Evolutionary conservation across 2,329 filamentous ascomycete genomes (phyloP), one percentile per base, ranked within the genome.

Genomic region (Fusarium camptoceras): DNA sequence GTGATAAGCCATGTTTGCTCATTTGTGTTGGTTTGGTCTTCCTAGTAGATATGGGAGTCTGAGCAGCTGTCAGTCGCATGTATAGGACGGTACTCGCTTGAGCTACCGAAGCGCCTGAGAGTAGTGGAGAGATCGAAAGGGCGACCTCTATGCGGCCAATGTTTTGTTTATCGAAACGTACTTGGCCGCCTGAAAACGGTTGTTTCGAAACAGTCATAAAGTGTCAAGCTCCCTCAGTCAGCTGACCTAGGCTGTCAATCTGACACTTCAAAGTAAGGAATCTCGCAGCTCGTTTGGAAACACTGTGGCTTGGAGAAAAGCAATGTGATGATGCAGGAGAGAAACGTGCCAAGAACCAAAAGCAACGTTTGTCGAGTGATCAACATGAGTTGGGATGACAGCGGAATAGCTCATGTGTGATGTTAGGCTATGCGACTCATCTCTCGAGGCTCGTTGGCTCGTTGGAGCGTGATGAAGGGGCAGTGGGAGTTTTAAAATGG

Each of bases 301-400:
- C 51, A 51, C 20, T 14, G 25, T 47, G 22, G 25, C 30, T 54
- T 60, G 28, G 28, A 18, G 9, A 43, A 8, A n/a, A 41, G 20
- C 30, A 51, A 49, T 20, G 46, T 30, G 31, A 27, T 41, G 24
- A 34, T 41, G 37, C 42, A 53, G 39, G 55, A 22, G 37, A 16
- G 28, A 66, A 51, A 16, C 8, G 6, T 48, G 18, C 30, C n/a
- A 28, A 34, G 3, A 8, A 27, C 18, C 18, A 37, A n/a, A 28
- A 39, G 24, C 30, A 48, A 44, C 25, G n/a, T 51, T 28, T 41
- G 18, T 10, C n/a, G 49, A 27, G 18, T 37, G 44, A 67, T 30
- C 53, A 37, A 34, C 46, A 30, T 34, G 27, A 54, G 55, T 68
- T 57, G 67, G 46, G 64, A 74, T 70, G 72, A 70, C 68, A 74